Evolutionary conservation across 1,284 basidiomycete genomes (phyloP).

Genomic region (Anthracocystis setariae): DNA sequence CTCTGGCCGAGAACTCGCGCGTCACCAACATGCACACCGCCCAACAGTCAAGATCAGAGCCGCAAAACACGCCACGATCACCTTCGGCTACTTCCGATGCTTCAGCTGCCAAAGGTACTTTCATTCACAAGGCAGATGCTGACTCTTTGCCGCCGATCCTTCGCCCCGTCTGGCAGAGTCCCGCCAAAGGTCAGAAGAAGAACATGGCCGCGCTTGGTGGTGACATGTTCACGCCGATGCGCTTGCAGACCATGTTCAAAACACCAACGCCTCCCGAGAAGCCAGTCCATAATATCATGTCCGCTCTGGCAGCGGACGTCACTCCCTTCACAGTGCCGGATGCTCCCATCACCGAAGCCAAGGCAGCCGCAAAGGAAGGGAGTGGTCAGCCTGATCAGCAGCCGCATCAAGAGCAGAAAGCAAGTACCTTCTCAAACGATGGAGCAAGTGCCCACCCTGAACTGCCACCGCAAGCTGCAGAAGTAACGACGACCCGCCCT

Average conservation of each 20-base stretch:
- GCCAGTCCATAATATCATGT: conserved; percentile 27
- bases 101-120: conserved; percentile 48
- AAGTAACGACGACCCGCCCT: neutral
- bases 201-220: conserved; percentile 52
- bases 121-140: conserved; percentile 60
- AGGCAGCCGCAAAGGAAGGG: neutral
- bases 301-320: conserved; percentile 4
- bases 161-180: conserved; percentile 60
- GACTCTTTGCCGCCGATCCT: conserved; percentile 60
- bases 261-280: conserved; percentile 51
- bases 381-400: neutral
- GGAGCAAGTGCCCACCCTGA: no score
- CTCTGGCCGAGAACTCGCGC: conserved; percentile 35
- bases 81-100: conserved; percentile 23
- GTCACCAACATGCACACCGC: conserved; percentile 35
- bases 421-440: no score
- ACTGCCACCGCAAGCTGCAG: neutral
- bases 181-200: conserved; percentile 27
- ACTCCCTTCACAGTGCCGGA: conserved; percentile 18
- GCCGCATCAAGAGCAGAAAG: no score
- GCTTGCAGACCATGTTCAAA: conserved; percentile 63
- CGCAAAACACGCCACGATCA: conserved; percentile 14
- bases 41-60: conserved; percentile 16
- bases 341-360: neutral
- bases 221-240: conserved; percentile 64